A percentile compares a stretch with the other conserved stretches of the same genome.
phyloP scores from a whole-genome alignment of 768 basidiomycete species.

The Serpula lacrymans region DNA sequence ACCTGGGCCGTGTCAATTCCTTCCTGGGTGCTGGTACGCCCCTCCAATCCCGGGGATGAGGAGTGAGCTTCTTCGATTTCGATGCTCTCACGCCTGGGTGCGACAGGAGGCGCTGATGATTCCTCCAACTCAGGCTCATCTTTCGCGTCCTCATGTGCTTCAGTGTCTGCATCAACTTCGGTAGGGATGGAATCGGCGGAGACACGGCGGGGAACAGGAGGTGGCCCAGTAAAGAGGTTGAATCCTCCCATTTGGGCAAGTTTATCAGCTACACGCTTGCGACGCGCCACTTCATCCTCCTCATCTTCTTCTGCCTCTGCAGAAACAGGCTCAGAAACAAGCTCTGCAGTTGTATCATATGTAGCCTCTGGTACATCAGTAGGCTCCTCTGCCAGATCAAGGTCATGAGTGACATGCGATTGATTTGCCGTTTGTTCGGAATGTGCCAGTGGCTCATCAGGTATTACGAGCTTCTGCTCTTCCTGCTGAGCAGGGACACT shows the following conservation, averaged over 20 bases:
- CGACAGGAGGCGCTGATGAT: conserved; percentile 1
- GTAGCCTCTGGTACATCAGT: not conserved
- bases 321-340: too few species aligned
- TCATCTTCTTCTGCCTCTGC: conserved; percentile 29
- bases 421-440: not conserved
- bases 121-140: conserved; percentile 11
- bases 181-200: conserved; percentile 11
- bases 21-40: too few species aligned
- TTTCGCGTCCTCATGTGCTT: conserved; percentile 21
- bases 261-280: conserved; percentile 55
- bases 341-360: not conserved
- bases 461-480: conserved; percentile 12
- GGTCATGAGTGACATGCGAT: not conserved
- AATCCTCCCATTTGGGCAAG: conserved; percentile 61
- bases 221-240: conserved; percentile 48
- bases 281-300: conserved; percentile 52
- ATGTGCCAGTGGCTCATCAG: not conserved
- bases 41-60: conserved; percentile 10
- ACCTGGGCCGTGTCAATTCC: not conserved
- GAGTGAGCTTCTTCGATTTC: conserved; percentile 6
- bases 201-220: conserved; percentile 17
- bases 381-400: conserved; percentile 1
- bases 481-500: not conserved
- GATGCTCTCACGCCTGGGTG: conserved; percentile 4
- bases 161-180: conserved; percentile 20